phyloP scores from a whole-genome alignment of 2,329 filamentous ascomycete species.

The Aureobasidium sp. region DNA sequence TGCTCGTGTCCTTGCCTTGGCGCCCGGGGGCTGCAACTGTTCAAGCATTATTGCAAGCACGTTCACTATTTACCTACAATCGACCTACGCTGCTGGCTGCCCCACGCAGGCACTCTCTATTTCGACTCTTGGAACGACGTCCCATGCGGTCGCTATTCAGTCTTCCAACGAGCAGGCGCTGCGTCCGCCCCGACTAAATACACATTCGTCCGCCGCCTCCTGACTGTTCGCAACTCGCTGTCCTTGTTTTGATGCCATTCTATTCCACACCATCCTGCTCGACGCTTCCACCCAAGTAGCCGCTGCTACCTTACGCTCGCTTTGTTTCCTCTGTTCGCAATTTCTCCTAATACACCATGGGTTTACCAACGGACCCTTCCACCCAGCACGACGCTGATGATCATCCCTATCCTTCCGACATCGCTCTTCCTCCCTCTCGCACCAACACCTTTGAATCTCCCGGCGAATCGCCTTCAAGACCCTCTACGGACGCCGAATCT shows the following conservation, averaged over 20 bases:
- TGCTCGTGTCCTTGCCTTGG: not conserved
- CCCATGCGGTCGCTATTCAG: slow-evolving; percentile 11
- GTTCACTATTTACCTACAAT: not conserved
- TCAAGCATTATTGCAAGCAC: not conserved
- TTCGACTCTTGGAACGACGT: not conserved
- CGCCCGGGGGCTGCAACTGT: not conserved
- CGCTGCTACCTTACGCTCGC: slow-evolving; percentile 12
- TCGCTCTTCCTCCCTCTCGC: slow-evolving; percentile 10
- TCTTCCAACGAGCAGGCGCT: slow-evolving; percentile 6
- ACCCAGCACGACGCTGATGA: slow-evolving; percentile 10
- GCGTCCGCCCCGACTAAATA: slow-evolving; percentile 13
- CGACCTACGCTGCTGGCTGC: not conserved
- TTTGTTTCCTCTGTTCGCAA: slow-evolving; percentile 8
- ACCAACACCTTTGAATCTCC: slow-evolving; percentile 9
- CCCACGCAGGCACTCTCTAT: slow-evolving; percentile 7
- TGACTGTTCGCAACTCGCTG: not conserved
- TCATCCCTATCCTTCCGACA: slow-evolving; percentile 9
- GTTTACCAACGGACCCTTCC: slow-evolving; percentile 6
- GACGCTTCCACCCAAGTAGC: slow-evolving; percentile 1
- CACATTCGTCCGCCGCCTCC: slow-evolving; percentile 6
- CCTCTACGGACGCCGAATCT: slow-evolving; percentile 2
- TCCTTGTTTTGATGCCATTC: slow-evolving; percentile 1
- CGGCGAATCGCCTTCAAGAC: not conserved
- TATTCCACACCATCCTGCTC: not conserved
- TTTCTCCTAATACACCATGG: slow-evolving; percentile 4